A percentile compares a stretch with the other conserved stretches of the same genome.
These are phyloP conservation scores for Pseudocercospora fijiensis DNA, from an alignment of 2,329 filamentous ascomycete species.

Conservation along the genomic window DNA sequence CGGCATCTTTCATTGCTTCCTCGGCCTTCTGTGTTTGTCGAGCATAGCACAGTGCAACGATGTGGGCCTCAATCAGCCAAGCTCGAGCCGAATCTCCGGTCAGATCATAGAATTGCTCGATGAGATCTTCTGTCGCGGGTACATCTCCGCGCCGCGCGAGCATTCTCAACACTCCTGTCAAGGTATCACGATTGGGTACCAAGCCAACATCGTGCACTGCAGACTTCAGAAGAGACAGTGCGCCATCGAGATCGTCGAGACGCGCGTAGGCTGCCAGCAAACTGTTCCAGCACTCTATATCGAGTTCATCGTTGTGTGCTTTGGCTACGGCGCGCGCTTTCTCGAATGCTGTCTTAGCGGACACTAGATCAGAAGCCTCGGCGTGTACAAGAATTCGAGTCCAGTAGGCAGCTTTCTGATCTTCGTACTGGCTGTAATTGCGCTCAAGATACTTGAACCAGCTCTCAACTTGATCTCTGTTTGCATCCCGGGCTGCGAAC, in stretches of 20 bases:
- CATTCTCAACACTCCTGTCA: constrained; percentile 72
- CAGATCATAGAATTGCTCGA: constrained; percentile 59
- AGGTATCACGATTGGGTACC: constrained; percentile 62
- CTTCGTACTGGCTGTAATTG: constrained; percentile 25
- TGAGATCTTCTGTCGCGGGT: constrained; percentile 64
- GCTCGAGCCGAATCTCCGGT: constrained; percentile 52
- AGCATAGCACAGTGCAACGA: constrained; percentile 59
- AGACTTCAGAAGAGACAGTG: constrained; percentile 62
- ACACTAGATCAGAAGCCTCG: constrained; percentile 61
- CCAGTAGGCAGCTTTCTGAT: constrained; percentile 28
- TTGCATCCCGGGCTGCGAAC: constrained; percentile 39
- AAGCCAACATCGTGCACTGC: constrained; percentile 51
- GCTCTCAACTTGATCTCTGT: constrained; percentile 36
- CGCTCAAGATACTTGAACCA: constrained; percentile 37
- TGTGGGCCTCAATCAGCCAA: constrained; percentile 62
- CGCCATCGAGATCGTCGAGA: constrained; percentile 65
- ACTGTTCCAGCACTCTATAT: constrained; percentile 69
- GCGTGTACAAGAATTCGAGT: constrained; percentile 71
- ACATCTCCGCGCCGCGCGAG: constrained; percentile 71
- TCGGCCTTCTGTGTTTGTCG: constrained; percentile 45
- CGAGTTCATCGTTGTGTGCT: constrained; percentile 46
- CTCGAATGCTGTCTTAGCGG: constrained; percentile 62
- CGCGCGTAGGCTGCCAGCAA: constrained; percentile 70
- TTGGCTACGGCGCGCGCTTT: constrained; percentile 51
- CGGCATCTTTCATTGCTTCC: constrained; percentile 57